phyloP scores from a whole-genome alignment of 345 rosid genomes.

The Ceriops tagal region DNA sequence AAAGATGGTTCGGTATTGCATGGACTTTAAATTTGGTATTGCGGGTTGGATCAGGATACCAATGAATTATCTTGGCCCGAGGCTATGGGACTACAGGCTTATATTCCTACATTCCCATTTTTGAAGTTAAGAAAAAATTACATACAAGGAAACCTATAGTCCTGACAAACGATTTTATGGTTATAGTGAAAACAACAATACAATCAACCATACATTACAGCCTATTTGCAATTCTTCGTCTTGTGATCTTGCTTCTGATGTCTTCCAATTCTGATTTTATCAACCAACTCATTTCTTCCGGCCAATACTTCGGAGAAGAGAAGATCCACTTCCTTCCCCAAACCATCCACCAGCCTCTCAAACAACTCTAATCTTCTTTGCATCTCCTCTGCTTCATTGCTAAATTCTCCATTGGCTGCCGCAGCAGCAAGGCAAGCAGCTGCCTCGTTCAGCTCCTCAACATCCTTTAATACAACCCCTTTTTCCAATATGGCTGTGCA shows the following conservation, averaged over 20 bases:
- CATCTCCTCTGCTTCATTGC: constrained; percentile 40
- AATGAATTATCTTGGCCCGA: no score
- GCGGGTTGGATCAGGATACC: not conserved
- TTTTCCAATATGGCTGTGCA: constrained; percentile 19
- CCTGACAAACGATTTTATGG: not conserved
- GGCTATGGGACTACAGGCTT: not conserved
- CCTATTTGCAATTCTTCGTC: constrained; percentile 3
- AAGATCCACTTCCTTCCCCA: constrained; percentile 39
- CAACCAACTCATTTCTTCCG: constrained; percentile 48
- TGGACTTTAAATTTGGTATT: not conserved
- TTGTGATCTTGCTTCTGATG: not conserved
- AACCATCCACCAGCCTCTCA: constrained; percentile 38
- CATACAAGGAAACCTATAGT: not conserved
- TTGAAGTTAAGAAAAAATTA: no score
- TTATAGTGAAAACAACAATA: not conserved
- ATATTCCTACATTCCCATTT: not conserved
- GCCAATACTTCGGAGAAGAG: constrained; percentile 45
- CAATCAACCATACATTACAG: not conserved
- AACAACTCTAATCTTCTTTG: constrained; percentile 32
- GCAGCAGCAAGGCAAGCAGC: constrained; percentile 38
- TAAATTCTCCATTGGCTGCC: constrained; percentile 18
- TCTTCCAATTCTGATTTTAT: constrained; percentile 27
- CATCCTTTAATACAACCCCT: constrained; percentile 37
- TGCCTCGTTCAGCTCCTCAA: constrained; percentile 45
- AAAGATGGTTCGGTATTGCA: no score